Percentiles rank a stretch among this genome's conserved stretches.
Evolutionary conservation across 108 stramenopile species (phyloP).

Genomic region (Stephanodiscus minutulus): DNA sequence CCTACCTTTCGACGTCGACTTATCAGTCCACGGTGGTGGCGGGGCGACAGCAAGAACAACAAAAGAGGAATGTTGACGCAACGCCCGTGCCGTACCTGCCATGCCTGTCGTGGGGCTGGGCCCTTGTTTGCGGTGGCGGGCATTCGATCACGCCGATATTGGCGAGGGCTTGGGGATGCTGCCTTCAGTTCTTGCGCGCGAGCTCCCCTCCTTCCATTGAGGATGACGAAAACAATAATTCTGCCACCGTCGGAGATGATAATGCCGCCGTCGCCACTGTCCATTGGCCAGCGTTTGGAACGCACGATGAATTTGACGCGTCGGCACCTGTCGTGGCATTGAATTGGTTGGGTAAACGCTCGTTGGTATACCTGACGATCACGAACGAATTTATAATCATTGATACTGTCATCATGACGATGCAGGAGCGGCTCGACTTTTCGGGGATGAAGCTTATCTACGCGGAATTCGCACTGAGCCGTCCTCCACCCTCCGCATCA

Average conservation of each 20-base stretch:
- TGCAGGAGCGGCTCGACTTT: conserved; percentile 85
- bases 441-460: conserved; percentile 75
- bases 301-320: conserved; percentile 83
- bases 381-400: conserved; percentile 76
- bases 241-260: conserved; percentile 12
- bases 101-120: conserved; percentile 89
- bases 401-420: conserved; percentile 89
- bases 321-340: conserved; percentile 76
- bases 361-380: conserved; percentile 67
- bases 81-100: conserved; percentile 56
- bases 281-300: conserved; percentile 83
- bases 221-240: conserved; percentile 9
- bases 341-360: conserved; percentile 83
- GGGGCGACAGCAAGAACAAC: not conserved
- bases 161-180: conserved; percentile 87
- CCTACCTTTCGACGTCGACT: conserved; percentile 27
- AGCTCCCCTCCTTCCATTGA: conserved; percentile 56
- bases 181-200: conserved; percentile 74
- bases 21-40: conserved; percentile 17
- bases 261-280: conserved; percentile 20
- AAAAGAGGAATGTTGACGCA: conserved; percentile 3
- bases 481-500: conserved; percentile 26
- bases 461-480: conserved; percentile 79
- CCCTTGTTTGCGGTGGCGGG: conserved; percentile 77
- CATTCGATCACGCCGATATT: conserved; percentile 75